Evolutionary conservation across 176 grass and related monocot species (phyloP).

Genomic region (Poa annua): DNA sequence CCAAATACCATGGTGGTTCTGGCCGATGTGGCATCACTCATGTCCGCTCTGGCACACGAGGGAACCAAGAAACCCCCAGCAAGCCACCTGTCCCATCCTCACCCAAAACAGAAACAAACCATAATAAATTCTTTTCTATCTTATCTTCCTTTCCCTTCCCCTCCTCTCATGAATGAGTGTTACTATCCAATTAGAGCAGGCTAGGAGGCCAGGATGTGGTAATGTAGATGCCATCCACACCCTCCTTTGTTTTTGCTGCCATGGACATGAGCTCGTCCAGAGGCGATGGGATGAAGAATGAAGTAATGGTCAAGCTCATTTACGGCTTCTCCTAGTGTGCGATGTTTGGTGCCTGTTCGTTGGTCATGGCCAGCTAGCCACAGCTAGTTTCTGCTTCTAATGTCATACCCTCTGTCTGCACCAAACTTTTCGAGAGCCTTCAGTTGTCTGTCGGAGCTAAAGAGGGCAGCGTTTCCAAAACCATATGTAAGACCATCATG

Average conservation of each 20-base stretch:
- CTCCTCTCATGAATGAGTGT: constrained; percentile 14
- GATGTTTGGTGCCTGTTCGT: neutral
- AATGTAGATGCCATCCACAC: neutral
- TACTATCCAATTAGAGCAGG: neutral
- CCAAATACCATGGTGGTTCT: constrained; percentile 1
- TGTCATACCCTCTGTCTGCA: neutral
- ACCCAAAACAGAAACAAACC: constrained; percentile 12
- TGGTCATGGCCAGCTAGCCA: neutral
- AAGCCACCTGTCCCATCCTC: constrained; percentile 3
- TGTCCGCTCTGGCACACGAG: neutral
- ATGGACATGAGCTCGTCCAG: constrained; percentile 14
- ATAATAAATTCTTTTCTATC: constrained; percentile 1
- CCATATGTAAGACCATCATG: neutral
- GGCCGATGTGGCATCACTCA: neutral
- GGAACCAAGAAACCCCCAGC: neutral
- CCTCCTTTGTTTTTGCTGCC: constrained; percentile 1
- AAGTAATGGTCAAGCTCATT: neutral
- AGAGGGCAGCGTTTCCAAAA: neutral
- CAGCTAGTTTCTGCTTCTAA: neutral
- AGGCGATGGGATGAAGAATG: neutral
- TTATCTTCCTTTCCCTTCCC: neutral
- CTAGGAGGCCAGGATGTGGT: neutral
- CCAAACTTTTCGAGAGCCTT: neutral
- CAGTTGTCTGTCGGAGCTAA: neutral
- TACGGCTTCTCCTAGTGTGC: constrained; percentile 1